Conservation (phyloP, 1,284 basidiomycete genomes). For the Ganoderma resinaceum region DNA sequence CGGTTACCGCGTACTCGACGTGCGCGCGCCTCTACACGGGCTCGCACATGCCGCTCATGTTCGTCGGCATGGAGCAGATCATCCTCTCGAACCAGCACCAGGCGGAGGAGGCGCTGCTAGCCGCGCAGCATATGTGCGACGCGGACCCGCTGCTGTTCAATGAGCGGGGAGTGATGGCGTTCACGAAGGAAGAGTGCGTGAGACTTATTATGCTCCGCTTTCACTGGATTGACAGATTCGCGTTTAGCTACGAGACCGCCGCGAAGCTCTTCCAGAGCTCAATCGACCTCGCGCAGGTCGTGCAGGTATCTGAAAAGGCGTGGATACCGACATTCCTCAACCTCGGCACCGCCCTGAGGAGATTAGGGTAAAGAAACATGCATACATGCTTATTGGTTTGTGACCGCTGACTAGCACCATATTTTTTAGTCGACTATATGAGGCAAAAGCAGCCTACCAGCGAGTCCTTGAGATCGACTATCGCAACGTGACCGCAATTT, state of each 20-base stretch:
- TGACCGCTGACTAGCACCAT: not conserved
- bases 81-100: conserved; percentile 84
- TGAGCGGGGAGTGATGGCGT: conserved; percentile 93
- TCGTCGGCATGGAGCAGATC: conserved; percentile 98
- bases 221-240: conserved; percentile 1
- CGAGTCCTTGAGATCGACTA: conserved; percentile 85
- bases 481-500: conserved; percentile 77
- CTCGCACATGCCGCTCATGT: conserved; percentile 92
- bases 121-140: conserved; percentile 82
- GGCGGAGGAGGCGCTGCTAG: conserved; percentile 88
- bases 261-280: conserved; percentile 75
- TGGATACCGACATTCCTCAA: conserved; percentile 94
- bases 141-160: conserved; percentile 91
- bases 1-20: conserved; percentile 97
- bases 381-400: too few relatives aligned
- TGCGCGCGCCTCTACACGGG: conserved; percentile 94
- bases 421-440: conserved; percentile 64
- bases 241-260: conserved; percentile 70
- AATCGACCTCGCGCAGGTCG: conserved; percentile 76
- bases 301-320: conserved; percentile 82
- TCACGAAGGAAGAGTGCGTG: conserved; percentile 83
- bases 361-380: conserved; percentile 65
- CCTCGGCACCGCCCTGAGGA: conserved; percentile 86
- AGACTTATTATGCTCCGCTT: not conserved
- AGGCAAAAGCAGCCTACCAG: conserved; percentile 76